Evolutionary conservation across 2,329 filamentous ascomycete species (phyloP), one percentile per base, ranked within the genome.

Genomic region (Curvularia sp.): DNA sequence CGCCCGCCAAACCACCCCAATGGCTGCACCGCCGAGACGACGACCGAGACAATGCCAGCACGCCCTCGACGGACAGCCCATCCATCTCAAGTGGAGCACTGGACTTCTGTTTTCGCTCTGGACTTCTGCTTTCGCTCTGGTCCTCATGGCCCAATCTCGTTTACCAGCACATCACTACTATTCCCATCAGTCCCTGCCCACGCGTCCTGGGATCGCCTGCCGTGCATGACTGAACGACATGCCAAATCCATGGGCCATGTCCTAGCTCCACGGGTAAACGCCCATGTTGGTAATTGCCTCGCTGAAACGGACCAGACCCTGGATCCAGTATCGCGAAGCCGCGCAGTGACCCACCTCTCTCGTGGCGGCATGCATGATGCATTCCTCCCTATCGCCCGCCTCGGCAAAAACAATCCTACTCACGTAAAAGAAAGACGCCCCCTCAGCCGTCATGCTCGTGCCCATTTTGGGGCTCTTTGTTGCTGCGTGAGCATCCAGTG

Each of bases 241-340:
- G 44, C 18, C 55, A 54, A 48, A 54, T 49, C 22, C 50, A 53
- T 42, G 31, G 48, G 28, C 13, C 15, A 12, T 15, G 47, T 48
- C 44, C 50, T 55, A 56, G 58, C 55, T 49, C 41, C 38, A 20
- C 64, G 63, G 67, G 18, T 53, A 49, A 55, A 59, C 55, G 48
- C 35, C 64, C 58, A 26, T 58, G 55, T 53, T 49, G 51, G 61
- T 58, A 52, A 57, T 56, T 42, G 39, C 43, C 38, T 53, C 57
- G 55, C 55, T 70, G 63, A 70, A 70, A 70, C 66, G 60, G 58
- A 53, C 51, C 58, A 58, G 55, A 57, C 53, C 61, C 57, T 61
- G 59, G 50, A 47, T 58, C 26, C 42, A 58, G 61, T 56, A 54
- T 53, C 55, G 58, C 61, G 55, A 50, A 61, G 49, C 55, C 52